phyloP scores from a whole-genome alignment of 2,329 filamentous ascomycete genomes.

The Aspergillus sp. region DNA sequence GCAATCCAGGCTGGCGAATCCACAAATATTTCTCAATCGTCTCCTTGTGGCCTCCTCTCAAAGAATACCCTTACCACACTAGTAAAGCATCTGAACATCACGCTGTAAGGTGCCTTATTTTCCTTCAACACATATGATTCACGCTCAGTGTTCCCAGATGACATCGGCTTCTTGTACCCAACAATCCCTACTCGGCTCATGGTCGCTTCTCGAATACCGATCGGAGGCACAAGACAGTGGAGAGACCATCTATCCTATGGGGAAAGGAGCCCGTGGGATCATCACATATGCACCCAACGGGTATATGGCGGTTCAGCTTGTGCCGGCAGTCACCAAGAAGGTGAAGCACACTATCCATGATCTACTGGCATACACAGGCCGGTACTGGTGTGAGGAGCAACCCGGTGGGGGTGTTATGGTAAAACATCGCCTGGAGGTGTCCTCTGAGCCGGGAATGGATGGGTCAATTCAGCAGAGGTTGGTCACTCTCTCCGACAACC shows the following conservation, averaged over 20 bases:
- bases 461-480: not conserved
- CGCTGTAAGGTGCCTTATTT: no score
- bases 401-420: not conserved
- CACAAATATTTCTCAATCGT: no score
- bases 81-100: no score
- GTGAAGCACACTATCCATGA: not conserved
- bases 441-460: not conserved
- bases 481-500: not conserved
- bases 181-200: conserved; percentile 1
- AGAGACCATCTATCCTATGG: not conserved
- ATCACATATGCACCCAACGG: not conserved
- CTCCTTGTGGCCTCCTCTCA: no score
- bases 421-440: conserved; percentile 1
- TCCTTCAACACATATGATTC: no score
- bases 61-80: no score
- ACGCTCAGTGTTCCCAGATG: not conserved
- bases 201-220: not conserved
- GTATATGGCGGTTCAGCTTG: not conserved
- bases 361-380: conserved; percentile 1
- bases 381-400: not conserved
- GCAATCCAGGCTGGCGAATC: no score
- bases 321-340: not conserved
- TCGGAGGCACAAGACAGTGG: not conserved
- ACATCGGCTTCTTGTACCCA: not conserved
- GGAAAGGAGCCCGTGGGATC: not conserved